Evolutionary conservation across 2,329 filamentous ascomycete genomes (phyloP), one percentile per base, ranked within the genome.

Genomic region (Setomelanomma holmii): DNA sequence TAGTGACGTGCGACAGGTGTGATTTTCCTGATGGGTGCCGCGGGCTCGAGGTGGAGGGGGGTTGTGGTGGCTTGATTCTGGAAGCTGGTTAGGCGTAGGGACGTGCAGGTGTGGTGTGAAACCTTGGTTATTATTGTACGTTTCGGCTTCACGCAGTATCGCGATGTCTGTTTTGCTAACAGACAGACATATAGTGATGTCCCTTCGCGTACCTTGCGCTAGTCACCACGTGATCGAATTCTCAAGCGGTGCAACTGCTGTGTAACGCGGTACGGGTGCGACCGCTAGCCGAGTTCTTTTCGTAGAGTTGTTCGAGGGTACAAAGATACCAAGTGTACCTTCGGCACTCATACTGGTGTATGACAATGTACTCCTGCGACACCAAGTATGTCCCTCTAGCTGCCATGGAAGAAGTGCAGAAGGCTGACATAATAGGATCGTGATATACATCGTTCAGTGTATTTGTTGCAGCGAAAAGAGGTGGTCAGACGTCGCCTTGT

Each of bases 191-290:
- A 8, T 16, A 16, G 34, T 4, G 4, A 36, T n/a, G 34, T 36
- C 16, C 12, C 24, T 8, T 36, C 34, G 34, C 16, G 47, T 50
- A 50, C 47, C 47, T 41, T 50, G 47, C 47, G 40, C 34, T 50
- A 50, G 47, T 44, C 30, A 34, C 35, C 47, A 50, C 47, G 47
- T 50, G 47, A 50, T 23, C 19, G 21, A 34, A 16, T 17, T 22
- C 40, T 8, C 4, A 50, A 43, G 47, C 40, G 16, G 47, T 36
- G 36, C 8, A 58, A 36, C 12, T 60, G 57, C 46, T 49, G 57
- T 62, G 57, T 42, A 55, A 62, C 59, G 44, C 51, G 42, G 49
- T 49, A 52, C 51, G 45, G 53, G 52, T 53, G 20, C 23, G 14
- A 48, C 40, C 40, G 45, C 42, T 45, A 45, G 30, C 20, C 16